Conservation (phyloP, 768 basidiomycete genomes). For the Lactarius hatsudake region DNA sequence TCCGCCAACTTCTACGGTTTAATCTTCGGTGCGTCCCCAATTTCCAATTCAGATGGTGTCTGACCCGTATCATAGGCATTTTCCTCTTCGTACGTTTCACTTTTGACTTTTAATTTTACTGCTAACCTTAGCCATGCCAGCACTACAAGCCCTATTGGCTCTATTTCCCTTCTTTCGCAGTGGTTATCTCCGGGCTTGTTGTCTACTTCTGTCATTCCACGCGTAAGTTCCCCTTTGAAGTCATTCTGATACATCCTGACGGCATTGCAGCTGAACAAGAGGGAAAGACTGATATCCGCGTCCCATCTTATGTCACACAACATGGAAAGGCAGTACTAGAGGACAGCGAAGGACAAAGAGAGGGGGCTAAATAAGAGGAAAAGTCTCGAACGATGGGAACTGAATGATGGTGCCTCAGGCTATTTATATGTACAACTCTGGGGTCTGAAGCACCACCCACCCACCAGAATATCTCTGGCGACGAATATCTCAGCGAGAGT, state of each 20-base stretch:
- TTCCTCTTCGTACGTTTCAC: slow-evolving; percentile 49
- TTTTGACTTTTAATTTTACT: background rate
- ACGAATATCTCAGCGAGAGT: slow-evolving; percentile 33
- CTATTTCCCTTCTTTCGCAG: slow-evolving; percentile 75
- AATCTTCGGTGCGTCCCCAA: slow-evolving; percentile 51
- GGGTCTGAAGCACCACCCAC: background rate
- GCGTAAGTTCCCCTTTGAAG: slow-evolving; percentile 49
- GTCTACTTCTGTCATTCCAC: slow-evolving; percentile 85
- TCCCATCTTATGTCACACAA: slow-evolving; percentile 53
- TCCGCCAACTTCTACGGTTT: slow-evolving; percentile 87
- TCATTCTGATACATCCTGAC: background rate
- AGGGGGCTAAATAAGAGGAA: background rate
- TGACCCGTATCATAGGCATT: slow-evolving; percentile 35
- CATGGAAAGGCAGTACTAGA: slow-evolving; percentile 12
- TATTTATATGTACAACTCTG: background rate
- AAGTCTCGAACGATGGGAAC: background rate
- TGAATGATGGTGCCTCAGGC: background rate
- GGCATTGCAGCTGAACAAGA: slow-evolving; percentile 62
- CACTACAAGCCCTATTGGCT: slow-evolving; percentile 85
- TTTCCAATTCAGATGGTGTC: slow-evolving; percentile 4
- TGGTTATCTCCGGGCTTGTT: slow-evolving; percentile 70
- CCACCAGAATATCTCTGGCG: background rate
- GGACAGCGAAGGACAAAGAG: background rate
- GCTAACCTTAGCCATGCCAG: slow-evolving; percentile 38
- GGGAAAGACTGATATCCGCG: slow-evolving; percentile 56